These are phyloP conservation scores for Ceratobasidium sp. DNA, from an alignment of 1,284 basidiomycete species.

Conservation along the genomic window DNA sequence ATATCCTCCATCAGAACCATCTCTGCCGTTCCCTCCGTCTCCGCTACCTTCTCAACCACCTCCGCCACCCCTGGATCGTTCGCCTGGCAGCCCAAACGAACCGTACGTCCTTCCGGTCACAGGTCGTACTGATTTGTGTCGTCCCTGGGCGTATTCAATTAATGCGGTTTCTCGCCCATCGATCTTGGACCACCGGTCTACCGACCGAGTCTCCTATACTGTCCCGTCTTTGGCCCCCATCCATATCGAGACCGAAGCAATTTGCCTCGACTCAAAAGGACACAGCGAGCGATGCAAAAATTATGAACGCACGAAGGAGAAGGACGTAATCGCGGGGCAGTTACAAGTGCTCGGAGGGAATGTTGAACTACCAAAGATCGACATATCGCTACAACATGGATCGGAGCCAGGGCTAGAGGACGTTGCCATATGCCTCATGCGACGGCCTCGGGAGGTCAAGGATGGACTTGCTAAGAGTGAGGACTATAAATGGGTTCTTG, in stretches of 20 bases:
- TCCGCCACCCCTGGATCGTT: background rate
- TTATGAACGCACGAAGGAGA: background rate
- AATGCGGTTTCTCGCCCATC: background rate
- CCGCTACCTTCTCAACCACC: background rate
- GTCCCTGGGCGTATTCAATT: slow-evolving; percentile 3
- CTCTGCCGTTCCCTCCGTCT: background rate
- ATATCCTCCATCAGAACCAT: background rate
- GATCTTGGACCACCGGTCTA: background rate
- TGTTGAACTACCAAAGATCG: background rate
- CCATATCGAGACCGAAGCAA: background rate
- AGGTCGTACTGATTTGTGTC: slow-evolving; percentile 10
- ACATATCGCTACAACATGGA: background rate
- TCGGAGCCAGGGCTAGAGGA: background rate
- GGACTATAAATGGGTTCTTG: slow-evolving; percentile 3
- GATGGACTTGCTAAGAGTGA: background rate
- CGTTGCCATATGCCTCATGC: background rate
- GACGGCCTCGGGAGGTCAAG: background rate
- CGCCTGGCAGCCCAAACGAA: background rate
- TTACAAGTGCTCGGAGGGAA: background rate
- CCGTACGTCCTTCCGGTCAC: background rate
- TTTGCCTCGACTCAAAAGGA: background rate
- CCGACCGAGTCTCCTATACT: background rate
- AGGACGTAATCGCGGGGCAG: background rate
- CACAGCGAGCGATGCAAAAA: background rate
- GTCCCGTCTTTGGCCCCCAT: background rate